phyloP scores from a whole-genome alignment of 2,329 filamentous ascomycete species.

The Cryphonectria radicalis region DNA sequence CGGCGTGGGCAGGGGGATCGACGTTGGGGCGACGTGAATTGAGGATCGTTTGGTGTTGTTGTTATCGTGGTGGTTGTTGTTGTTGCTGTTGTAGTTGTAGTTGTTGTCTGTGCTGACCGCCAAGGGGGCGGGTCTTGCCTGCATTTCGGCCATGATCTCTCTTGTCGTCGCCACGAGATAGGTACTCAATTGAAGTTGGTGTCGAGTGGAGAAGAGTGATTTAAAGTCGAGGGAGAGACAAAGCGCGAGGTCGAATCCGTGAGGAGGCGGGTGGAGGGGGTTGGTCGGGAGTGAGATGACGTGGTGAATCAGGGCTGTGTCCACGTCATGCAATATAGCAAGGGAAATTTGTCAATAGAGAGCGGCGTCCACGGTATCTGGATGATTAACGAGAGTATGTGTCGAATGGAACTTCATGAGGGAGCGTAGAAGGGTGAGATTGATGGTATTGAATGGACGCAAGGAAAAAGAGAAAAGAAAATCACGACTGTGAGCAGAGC shows the following conservation, averaged over 20 bases:
- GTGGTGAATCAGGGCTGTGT: conserved; percentile 7
- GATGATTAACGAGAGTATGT: conserved; percentile 22
- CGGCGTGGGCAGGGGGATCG: conserved; percentile 36
- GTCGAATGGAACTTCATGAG: not conserved
- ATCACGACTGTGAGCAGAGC: conserved; percentile 12
- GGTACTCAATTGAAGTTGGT: not conserved
- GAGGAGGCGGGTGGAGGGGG: not conserved
- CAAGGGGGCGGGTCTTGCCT: conserved; percentile 33
- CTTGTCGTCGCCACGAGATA: not conserved
- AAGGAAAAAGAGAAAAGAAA: conserved; percentile 6
- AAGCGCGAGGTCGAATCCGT: not conserved
- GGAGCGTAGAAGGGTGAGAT: conserved; percentile 15
- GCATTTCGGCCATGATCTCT: conserved; percentile 34
- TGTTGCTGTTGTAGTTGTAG: conserved; percentile 5
- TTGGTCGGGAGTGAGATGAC: not conserved
- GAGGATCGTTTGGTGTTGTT: conserved; percentile 19
- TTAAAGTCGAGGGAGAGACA: not conserved
- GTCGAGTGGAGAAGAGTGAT: not conserved
- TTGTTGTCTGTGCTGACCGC: conserved; percentile 29
- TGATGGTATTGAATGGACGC: conserved; percentile 7
- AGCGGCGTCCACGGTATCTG: conserved; percentile 11
- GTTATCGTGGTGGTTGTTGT: conserved; percentile 17
- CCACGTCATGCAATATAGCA: conserved; percentile 5
- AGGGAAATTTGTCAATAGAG: conserved; percentile 19
- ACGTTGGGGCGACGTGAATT: conserved; percentile 31